These are phyloP conservation scores for Zostera marina DNA, from an alignment of 116 monocot genomes.

Conservation along the genomic window DNA sequence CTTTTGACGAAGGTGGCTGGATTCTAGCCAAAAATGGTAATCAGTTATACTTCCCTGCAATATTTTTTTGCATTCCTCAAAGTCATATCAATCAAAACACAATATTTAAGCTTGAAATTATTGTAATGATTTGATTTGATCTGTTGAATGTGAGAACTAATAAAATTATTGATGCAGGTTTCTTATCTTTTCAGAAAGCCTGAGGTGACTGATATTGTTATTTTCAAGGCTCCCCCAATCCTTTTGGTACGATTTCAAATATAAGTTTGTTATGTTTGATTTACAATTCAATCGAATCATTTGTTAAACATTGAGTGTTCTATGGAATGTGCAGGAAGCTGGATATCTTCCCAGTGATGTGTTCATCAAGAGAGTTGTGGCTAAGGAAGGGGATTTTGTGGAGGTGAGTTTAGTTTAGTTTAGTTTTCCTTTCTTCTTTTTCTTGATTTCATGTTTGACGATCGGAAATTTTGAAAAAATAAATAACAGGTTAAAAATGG, in stretches of 20 bases:
- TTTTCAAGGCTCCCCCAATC: conserved; percentile 40
- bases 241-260: conserved; percentile 23
- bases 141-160: not conserved
- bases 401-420: conserved; percentile 34
- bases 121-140: no score
- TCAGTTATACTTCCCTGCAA: no score
- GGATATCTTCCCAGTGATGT: conserved; percentile 50
- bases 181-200: conserved; percentile 67
- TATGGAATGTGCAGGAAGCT: conserved; percentile 16
- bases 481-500: conserved; percentile 48
- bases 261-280: no score
- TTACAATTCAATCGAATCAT: not conserved
- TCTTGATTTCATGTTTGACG: not conserved
- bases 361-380: conserved; percentile 78
- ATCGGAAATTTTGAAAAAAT: not conserved
- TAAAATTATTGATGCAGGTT: conserved; percentile 21
- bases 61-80: no score
- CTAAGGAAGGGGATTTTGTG: conserved; percentile 53
- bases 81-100: no score
- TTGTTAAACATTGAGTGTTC: not conserved
- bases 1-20: no score
- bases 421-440: not conserved
- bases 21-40: no score
- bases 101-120: no score
- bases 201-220: conserved; percentile 57